Conservation (phyloP, 495 filamentous ascomycete genomes). For the Aspergillus homomorphus region DNA sequence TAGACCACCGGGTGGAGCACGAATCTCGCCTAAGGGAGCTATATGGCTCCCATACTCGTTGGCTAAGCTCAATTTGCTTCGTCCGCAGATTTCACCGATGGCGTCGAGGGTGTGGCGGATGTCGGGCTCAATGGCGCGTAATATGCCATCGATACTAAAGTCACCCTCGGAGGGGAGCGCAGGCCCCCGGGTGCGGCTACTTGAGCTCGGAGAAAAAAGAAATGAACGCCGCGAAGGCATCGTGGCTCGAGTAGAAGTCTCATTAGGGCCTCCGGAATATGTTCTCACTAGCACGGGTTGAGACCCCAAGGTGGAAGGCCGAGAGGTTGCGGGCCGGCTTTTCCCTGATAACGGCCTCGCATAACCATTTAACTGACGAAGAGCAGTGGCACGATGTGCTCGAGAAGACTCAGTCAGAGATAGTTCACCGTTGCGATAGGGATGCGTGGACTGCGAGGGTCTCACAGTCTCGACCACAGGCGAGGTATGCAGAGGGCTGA, state of each 20-base stretch:
- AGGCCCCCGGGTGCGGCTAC: conserved; percentile 20
- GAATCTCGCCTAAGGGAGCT: conserved; percentile 58
- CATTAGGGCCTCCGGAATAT: conserved; percentile 38
- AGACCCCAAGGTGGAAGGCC: conserved; percentile 27
- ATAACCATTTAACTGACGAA: conserved; percentile 30
- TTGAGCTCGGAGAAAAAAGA: conserved; percentile 22
- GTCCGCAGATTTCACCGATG: conserved; percentile 63
- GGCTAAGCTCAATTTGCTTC: conserved; percentile 58
- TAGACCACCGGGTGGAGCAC: conserved; percentile 34
- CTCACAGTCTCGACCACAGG: conserved; percentile 20
- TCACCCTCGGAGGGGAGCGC: conserved; percentile 48
- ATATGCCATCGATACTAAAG: conserved; percentile 59
- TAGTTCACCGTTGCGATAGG: conserved; percentile 23
- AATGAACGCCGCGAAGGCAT: conserved; percentile 40
- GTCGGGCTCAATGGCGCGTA: conserved; percentile 57
- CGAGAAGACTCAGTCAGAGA: conserved; percentile 30
- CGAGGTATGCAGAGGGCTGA: conserved; percentile 24
- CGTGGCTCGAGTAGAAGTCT: conserved; percentile 19
- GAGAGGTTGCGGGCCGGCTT: conserved; percentile 18
- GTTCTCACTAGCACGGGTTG: conserved; percentile 47
- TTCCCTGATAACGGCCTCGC: conserved; percentile 26
- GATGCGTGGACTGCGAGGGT: conserved; percentile 21
- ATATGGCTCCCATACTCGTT: conserved; percentile 64
- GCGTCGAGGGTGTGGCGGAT: conserved; percentile 55
- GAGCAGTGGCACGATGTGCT: conserved; percentile 27